Base-by-base conservation (phyloP, 345 rosid species). In the Gynandropsis gynandra region DNA sequence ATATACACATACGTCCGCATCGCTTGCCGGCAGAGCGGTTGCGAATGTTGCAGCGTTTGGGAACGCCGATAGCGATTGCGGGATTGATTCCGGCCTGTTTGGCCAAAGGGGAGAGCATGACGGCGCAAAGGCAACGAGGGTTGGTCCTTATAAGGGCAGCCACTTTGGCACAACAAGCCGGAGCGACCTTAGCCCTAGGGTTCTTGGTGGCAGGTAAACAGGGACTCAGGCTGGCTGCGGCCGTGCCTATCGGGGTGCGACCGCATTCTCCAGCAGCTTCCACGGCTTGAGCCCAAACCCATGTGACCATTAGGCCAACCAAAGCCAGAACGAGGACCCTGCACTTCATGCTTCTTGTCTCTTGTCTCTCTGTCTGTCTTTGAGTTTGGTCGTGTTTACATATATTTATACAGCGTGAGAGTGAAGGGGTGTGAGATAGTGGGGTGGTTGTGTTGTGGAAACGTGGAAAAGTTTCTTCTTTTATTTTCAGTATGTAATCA, bases 1-100 rank as follows among this genome's bases (percentile, higher is more conserved):
- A n/a, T n/a, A n/a, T n/a, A n/a, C n/a, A n/a, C 80, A 65, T 78
- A 85, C 97, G 76, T 67, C 95, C 95, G 64, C 95, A 89, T 64
- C 85, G 73, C 57, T 83, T 89, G 43, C 95, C 95, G 17, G 56
- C 72, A 0, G 72, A 75, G 51, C 97, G 74, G 61, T 81, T 82
- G 62, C 60, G 69, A 35, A 89, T 83, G 72, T 75, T 79, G 82
- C 97, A 89, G 15, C 93, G 74, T 62, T 85, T 85, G 0, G 97
- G 97, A 40, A 89, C 69, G 14, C 77, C 57, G 58, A 89, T 74
- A 10, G 93, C 97, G 50, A 75, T 58, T n/a, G 71, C 87, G 9
- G 87, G 93, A 33, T 67, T 82, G 62, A 89, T 81, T 43, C 95
- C 87, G 0, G 89, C 87, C 14, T 71, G 73, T 74, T 78, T 85